Percentiles rank a stretch among this genome's conserved stretches.
These are phyloP conservation scores for Trypanosoma cruzi DNA, from an alignment of 208 protist genomes.

Conservation along the genomic window DNA sequence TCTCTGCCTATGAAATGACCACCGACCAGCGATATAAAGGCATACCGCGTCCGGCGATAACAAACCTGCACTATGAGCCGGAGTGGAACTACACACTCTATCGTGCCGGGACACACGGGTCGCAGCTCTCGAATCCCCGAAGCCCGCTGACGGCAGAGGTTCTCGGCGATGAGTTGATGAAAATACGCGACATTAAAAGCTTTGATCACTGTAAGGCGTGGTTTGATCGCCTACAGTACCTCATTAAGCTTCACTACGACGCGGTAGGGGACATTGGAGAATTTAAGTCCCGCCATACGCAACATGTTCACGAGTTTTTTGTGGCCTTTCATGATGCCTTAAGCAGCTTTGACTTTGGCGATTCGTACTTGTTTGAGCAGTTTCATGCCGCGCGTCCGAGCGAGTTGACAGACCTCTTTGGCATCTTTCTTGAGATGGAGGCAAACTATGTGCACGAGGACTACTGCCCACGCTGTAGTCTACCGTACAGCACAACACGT, in stretches of 20 bases:
- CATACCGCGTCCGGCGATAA: constrained; percentile 61
- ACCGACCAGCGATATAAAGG: constrained; percentile 84
- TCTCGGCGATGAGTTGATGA: constrained; percentile 73
- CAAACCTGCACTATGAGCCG: constrained; percentile 85
- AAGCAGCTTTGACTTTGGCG: constrained; percentile 85
- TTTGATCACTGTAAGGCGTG: constrained; percentile 87
- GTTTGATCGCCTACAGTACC: constrained; percentile 77
- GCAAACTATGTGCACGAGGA: constrained; percentile 82
- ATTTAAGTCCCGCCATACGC: constrained; percentile 79
- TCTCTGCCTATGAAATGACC: constrained; percentile 68
- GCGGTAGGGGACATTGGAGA: constrained; percentile 85
- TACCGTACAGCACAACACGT: constrained; percentile 78
- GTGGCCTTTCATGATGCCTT: constrained; percentile 88
- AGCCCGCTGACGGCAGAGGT: constrained; percentile 67
- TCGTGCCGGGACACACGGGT: constrained; percentile 54
- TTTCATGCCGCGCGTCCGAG: constrained; percentile 59
- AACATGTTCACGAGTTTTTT: constrained; percentile 89
- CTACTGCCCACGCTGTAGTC: constrained; percentile 88
- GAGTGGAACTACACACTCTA: constrained; percentile 83
- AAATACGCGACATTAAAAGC: constrained; percentile 81
- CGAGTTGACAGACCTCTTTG: constrained; percentile 80
- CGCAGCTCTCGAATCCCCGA: constrained; percentile 59
- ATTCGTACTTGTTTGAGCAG: constrained; percentile 70
- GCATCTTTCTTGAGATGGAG: constrained; percentile 93
- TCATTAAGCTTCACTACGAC: constrained; percentile 87